These are phyloP conservation scores for Bathelium albidoporum DNA, from an alignment of 495 filamentous ascomycete genomes.

Conservation along the genomic window DNA sequence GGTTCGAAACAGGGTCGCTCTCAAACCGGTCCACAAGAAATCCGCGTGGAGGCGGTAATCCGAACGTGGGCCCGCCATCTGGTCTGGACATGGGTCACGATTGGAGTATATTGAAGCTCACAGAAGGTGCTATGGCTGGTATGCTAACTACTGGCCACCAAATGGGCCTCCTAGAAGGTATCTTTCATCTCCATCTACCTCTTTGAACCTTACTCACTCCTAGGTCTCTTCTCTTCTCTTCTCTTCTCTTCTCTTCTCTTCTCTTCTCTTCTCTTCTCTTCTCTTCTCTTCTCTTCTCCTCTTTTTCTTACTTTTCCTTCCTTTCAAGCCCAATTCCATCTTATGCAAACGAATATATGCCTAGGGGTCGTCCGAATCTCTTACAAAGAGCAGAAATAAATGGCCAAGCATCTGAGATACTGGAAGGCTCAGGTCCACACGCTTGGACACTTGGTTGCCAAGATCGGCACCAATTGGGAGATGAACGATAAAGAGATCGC, in stretches of 20 bases:
- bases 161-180: background rate
- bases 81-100: background rate
- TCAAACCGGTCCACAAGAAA: background rate
- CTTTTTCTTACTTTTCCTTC: background rate
- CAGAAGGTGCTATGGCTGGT: background rate
- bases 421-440: background rate
- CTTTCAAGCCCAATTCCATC: background rate
- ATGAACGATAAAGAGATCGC: background rate
- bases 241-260: too few relatives aligned
- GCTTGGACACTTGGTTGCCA: background rate
- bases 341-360: background rate
- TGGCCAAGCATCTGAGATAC: background rate
- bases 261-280: too few relatives aligned
- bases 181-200: background rate
- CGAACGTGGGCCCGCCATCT: background rate
- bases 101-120: background rate
- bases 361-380: background rate
- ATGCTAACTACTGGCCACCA: background rate
- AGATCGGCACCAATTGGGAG: background rate
- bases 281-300: too few relatives aligned
- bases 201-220: background rate
- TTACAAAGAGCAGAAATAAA: background rate
- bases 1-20: background rate
- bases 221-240: background rate
- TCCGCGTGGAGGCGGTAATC: background rate